Evolutionary conservation across 1,284 basidiomycete genomes (phyloP).

Genomic region (Thelephora terrestris): DNA sequence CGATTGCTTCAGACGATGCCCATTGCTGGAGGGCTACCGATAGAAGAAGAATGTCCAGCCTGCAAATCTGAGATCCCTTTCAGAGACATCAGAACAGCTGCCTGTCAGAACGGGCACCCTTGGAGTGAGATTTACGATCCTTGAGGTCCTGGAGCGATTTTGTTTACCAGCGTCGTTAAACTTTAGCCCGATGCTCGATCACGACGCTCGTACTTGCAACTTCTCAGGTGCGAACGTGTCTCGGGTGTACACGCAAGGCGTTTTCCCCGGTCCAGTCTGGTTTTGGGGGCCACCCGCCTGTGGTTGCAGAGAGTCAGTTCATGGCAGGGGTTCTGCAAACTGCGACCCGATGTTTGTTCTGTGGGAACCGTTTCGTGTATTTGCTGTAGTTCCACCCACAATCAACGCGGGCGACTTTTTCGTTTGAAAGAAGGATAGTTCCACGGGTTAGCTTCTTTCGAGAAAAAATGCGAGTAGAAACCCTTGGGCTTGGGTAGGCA

Average conservation of each 20-base stretch:
- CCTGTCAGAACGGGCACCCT: constrained; percentile 54
- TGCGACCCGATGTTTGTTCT: constrained; percentile 54
- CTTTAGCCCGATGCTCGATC: constrained; percentile 54
- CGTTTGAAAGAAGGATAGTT: too few relatives aligned
- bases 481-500: too few relatives aligned
- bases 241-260: constrained; percentile 62
- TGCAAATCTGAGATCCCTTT: constrained; percentile 49
- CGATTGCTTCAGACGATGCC: too few relatives aligned
- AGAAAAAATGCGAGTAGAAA: too few relatives aligned
- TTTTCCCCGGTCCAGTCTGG: constrained; percentile 26
- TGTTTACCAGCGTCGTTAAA: neutral
- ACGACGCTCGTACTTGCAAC: constrained; percentile 64
- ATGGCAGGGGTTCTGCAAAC: constrained; percentile 55
- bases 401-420: too few relatives aligned
- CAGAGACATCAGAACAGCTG: constrained; percentile 43
- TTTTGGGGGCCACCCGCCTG: constrained; percentile 31
- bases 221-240: constrained; percentile 55
- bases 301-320: constrained; percentile 44
- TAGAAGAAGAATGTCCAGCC: constrained; percentile 59
- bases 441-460: too few relatives aligned
- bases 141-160: neutral
- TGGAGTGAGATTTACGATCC: constrained; percentile 42
- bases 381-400: constrained; percentile 12
- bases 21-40: constrained; percentile 17
- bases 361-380: constrained; percentile 52